Base-by-base conservation (phyloP, 2,329 filamentous ascomycete genomes). In the Aspergillus sp. region DNA sequence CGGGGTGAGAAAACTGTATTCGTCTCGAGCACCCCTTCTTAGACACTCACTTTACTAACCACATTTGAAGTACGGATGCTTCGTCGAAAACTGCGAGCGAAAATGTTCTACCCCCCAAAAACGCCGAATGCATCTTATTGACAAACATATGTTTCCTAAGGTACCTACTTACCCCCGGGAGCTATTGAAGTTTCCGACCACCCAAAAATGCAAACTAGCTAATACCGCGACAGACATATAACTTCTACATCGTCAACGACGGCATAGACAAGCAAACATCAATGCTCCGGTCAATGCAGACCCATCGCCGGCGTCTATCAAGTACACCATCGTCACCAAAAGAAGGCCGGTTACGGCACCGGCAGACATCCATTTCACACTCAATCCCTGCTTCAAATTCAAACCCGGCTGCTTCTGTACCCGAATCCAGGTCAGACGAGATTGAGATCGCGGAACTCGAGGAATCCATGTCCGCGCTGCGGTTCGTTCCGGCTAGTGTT, bases 91-190 rank as follows among this genome's bases (percentile, higher is more conserved):
- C 48, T 99, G 95, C 73, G 90, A 95, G 58, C 85, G 89, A 63
- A 87, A 91, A 71, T 97, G 93, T 76, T 86, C 85, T 55, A 92
- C 90, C 4, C 87, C 89, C 30, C 87, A 90, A 68, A 98, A 96
- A 75, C 85, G 95, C 44, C 84, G 90, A 34, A 85, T 91, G 71
- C 93, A 99, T 78, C 81, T 96, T 63, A 91, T 96, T 64, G 93
- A 96, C 79, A 97, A 96, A 77, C 95, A 99, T 74, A 83, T 88
- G 76, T 99, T 95, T 70, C 93, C 93, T 11, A 86, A 85, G 70
- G 78, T 80, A 68, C 17, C 17, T 18, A 17, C 12, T n/a, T 18
- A 15, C 13, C 9, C 18, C 24, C n/a, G n/a, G n/a, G n/a, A n/a
- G n/a, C 39, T 20, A n/a, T 42, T 17, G 26, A 30, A 30, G 9